Evolutionary conservation across 805 yeast genomes (phyloP).

Genomic region (Hemisphaericaspora nanyangensis): DNA sequence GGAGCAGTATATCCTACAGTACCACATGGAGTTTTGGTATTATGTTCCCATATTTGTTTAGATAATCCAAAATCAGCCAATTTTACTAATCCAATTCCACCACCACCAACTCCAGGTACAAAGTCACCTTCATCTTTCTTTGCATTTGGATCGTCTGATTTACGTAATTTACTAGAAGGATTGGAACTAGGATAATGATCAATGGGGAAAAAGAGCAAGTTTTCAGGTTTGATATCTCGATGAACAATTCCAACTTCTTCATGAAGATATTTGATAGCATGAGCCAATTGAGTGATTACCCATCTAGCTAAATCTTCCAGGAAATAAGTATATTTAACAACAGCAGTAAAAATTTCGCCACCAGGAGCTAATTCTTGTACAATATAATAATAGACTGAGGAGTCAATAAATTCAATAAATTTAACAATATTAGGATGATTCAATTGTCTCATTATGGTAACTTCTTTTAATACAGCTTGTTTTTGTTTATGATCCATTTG

Average conservation of each 20-base stretch:
- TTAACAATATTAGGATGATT: slow-evolving; percentile 61
- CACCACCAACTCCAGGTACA: slow-evolving; percentile 79
- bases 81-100: slow-evolving; percentile 84
- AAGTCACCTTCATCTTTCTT: slow-evolving; percentile 89
- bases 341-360: slow-evolving; percentile 71
- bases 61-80: slow-evolving; percentile 95
- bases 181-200: slow-evolving; percentile 43
- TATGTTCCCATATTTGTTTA: slow-evolving; percentile 81
- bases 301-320: slow-evolving; percentile 64
- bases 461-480: slow-evolving; percentile 75
- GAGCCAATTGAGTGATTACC: slow-evolving; percentile 58
- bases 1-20: slow-evolving; percentile 99
- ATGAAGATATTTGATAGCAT: slow-evolving; percentile 66
- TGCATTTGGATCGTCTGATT: slow-evolving; percentile 63
- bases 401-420: slow-evolving; percentile 64
- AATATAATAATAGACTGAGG: slow-evolving; percentile 57
- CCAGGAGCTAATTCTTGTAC: slow-evolving; percentile 73
- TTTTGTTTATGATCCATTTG: slow-evolving; percentile 60
- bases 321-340: slow-evolving; percentile 63
- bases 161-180: slow-evolving; percentile 40
- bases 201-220: slow-evolving; percentile 62
- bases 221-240: slow-evolving; percentile 81
- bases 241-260: slow-evolving; percentile 75
- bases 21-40: slow-evolving; percentile 97
- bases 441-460: slow-evolving; percentile 66